Evolutionary conservation across 83 land plant species (phyloP).

Genomic region (Diphasiastrum complanatum): DNA sequence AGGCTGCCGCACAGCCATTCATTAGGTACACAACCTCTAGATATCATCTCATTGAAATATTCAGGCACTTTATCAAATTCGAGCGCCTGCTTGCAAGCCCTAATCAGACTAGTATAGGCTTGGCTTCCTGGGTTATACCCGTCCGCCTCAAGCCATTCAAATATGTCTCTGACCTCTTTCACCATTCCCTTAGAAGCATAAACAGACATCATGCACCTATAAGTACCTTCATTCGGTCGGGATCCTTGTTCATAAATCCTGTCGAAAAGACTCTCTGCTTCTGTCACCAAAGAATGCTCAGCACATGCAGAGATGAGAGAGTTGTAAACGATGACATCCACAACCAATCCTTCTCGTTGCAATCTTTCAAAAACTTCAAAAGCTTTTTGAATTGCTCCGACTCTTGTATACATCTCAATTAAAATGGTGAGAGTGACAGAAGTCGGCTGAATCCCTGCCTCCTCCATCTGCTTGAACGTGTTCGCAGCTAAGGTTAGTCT

Average conservation of each 20-base stretch:
- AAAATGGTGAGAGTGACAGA: constrained; percentile 62
- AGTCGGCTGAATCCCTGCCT: constrained; percentile 54
- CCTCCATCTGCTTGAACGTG: constrained; percentile 62
- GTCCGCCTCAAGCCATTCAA: constrained; percentile 47
- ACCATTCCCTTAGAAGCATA: constrained; percentile 52
- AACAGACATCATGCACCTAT: constrained; percentile 60
- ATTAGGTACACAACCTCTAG: constrained; percentile 44
- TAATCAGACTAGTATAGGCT: constrained; percentile 60
- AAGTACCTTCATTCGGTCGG: constrained; percentile 68
- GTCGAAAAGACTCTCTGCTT: constrained; percentile 59
- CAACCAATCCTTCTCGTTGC: constrained; percentile 43
- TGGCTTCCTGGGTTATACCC: constrained; percentile 48
- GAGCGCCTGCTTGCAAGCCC: constrained; percentile 50
- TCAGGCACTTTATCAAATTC: constrained; percentile 51
- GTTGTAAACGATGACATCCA: constrained; percentile 67
- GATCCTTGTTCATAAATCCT: constrained; percentile 46
- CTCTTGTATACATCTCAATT: constrained; percentile 61
- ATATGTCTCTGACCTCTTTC: constrained; percentile 42
- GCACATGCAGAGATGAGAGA: constrained; percentile 81
- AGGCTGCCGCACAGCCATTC: constrained; percentile 68
- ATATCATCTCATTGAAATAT: constrained; percentile 36
- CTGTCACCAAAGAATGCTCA: constrained; percentile 54
- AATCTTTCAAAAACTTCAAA: constrained; percentile 60
- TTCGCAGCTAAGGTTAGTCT: constrained; percentile 51
- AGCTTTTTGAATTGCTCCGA: constrained; percentile 62